A percentile compares a stretch with the other conserved stretches of the same genome.
phyloP scores from a whole-genome alignment of 2,329 filamentous ascomycete genomes.

The Magnaporthales sp. region DNA sequence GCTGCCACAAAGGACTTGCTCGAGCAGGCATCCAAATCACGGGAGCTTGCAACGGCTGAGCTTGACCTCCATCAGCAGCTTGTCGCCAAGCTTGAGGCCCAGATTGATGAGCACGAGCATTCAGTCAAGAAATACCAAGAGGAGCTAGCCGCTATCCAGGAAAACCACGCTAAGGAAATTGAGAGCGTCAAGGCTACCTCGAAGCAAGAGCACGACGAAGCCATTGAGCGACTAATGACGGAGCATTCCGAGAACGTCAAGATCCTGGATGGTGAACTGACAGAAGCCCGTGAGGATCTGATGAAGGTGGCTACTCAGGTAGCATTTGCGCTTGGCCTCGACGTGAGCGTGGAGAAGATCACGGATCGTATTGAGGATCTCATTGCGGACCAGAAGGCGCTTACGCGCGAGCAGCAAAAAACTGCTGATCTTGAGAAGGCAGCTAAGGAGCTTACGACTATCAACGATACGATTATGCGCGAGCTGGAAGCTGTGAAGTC shows the following conservation, averaged over 20 bases:
- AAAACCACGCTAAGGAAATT: conserved; percentile 41
- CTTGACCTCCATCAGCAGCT: conserved; percentile 36
- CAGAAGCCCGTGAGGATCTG: conserved; percentile 57
- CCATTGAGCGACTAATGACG: conserved; percentile 48
- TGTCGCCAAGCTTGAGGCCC: conserved; percentile 43
- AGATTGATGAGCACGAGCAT: conserved; percentile 51
- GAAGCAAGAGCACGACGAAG: conserved; percentile 47
- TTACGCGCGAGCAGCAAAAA: conserved; percentile 50
- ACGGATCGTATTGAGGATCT: conserved; percentile 52
- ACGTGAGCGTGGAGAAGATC: conserved; percentile 61
- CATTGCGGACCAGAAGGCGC: conserved; percentile 48
- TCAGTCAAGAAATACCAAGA: conserved; percentile 46
- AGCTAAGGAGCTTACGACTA: conserved; percentile 46
- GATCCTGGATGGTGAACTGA: conserved; percentile 52
- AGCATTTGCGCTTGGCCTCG: conserved; percentile 48
- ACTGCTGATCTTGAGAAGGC: conserved; percentile 46
- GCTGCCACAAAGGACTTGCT: conserved; percentile 57
- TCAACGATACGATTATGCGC: conserved; percentile 50
- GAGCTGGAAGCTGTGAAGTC: conserved; percentile 54
- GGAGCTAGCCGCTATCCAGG: conserved; percentile 38
- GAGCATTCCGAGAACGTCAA: conserved; percentile 50
- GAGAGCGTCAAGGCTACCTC: conserved; percentile 37
- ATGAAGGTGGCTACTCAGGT: conserved; percentile 57
- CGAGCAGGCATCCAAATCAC: conserved; percentile 39
- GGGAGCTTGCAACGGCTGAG: conserved; percentile 25